Evolutionary conservation across 305 asterid genomes (phyloP), one percentile per base, ranked within the genome.

Genomic region (Euphrasia arctica): DNA sequence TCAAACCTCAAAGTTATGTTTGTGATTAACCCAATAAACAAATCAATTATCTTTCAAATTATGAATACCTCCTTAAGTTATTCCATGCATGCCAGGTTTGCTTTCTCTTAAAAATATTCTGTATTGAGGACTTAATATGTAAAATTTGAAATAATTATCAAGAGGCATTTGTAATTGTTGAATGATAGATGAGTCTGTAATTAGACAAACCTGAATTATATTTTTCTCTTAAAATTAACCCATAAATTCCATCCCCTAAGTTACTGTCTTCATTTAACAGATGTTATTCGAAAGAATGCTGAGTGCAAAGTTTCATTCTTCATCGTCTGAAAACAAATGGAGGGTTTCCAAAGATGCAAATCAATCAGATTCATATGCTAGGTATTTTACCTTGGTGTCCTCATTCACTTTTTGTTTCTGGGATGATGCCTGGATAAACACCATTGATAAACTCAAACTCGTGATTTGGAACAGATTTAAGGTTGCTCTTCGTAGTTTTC

Each of bases 241-340:
- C 58, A 54, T 54, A 55, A 27, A 3, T 9, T 28, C 41, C 22
- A 64, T 58, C 49, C 55, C 55, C 48, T 73, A 52, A n/a, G n/a
- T n/a, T n/a, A 76, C 65, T 39, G 12, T 52, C 36, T 58, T 72
- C 15, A 32, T 3, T 32, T 49, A 13, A 68, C 87, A 95, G 99
- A 89, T 77, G 71, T 72, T 95, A 75, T 95, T 85, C 54, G 98
- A 83, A 65, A 84, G 99, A 83, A 68, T 91, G 83, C 84, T 71
- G 50, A 83, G 80, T 36, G 95, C 98, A 60, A 95, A 91, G 83
- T 63, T 73, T 60, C 90, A 86, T 68, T 80, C 96, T 56, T 80
- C 82, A 32, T 76, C 95, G 60, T 72, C 85, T 76, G 96, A 91
- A 76, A 83, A 80, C 78, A 85, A 71, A 78, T 82, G 97, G 98